A percentile compares a stretch with the other conserved stretches of the same genome.
Evolutionary conservation across 495 filamentous ascomycete genomes (phyloP).

Genomic region (Amniculicola lignicola): DNA sequence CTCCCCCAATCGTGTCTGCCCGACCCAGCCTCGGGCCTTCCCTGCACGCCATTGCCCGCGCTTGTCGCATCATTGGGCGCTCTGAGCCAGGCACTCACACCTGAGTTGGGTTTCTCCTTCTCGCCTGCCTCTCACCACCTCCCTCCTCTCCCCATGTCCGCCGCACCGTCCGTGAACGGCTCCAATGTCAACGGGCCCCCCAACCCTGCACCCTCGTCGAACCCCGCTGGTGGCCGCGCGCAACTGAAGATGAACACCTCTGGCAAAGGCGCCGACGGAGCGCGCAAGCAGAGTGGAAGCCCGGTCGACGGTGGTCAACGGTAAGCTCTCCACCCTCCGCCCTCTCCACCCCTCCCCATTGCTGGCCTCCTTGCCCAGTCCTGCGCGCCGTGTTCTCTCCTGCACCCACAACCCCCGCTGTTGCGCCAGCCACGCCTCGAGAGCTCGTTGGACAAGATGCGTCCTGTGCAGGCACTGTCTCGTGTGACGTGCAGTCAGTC

Average conservation of each 20-base stretch:
- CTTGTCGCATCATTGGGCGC: conserved; percentile 11
- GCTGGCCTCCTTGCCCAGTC: not conserved
- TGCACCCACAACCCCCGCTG: not conserved
- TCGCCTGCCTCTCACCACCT: conserved; percentile 15
- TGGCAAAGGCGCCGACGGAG: conserved; percentile 50
- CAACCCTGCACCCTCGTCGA: conserved; percentile 33
- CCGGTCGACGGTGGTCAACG: conserved; percentile 54
- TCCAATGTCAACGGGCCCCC: conserved; percentile 44
- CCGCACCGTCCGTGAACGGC: conserved; percentile 52
- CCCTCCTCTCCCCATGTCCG: conserved; percentile 45
- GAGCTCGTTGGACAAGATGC: conserved; percentile 23
- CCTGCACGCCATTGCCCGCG: conserved; percentile 3
- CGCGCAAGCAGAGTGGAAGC: conserved; percentile 57
- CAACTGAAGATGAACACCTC: conserved; percentile 51
- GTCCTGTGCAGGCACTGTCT: conserved; percentile 17
- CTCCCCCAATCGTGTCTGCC: not conserved
- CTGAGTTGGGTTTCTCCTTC: conserved; percentile 23
- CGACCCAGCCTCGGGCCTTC: conserved; percentile 7
- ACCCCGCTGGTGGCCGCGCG: conserved; percentile 44
- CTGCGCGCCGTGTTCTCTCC: not conserved
- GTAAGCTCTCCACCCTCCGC: conserved; percentile 39
- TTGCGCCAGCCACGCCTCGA: conserved; percentile 21
- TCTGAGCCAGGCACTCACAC: not conserved
- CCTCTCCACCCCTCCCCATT: not conserved
- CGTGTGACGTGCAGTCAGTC: conserved; percentile 33